A percentile compares a stretch with the other conserved stretches of the same genome.
These are phyloP conservation scores for Exophiala viscosa DNA, from an alignment of 2,329 filamentous ascomycete species.

Conservation along the genomic window DNA sequence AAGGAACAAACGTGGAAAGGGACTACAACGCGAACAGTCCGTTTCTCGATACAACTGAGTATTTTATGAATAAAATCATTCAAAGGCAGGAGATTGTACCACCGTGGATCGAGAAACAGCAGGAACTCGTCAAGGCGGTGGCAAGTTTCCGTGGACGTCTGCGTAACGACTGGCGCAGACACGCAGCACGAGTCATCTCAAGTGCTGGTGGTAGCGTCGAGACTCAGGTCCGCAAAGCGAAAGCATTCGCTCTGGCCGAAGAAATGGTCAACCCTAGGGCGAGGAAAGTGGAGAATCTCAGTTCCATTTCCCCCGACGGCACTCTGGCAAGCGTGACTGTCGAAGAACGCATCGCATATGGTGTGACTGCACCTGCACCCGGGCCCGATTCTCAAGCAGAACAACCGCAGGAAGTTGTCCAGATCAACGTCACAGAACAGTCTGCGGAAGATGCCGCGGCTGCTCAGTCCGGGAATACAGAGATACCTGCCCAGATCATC, in stretches of 20 bases:
- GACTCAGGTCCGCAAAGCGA: slow-evolving; percentile 67
- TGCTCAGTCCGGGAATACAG: too few species aligned
- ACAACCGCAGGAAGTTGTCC: slow-evolving; percentile 11
- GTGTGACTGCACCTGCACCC: not conserved
- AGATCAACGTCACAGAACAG: slow-evolving; percentile 31
- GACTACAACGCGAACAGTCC: slow-evolving; percentile 80
- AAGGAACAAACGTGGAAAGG: slow-evolving; percentile 64
- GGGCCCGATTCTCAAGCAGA: not conserved
- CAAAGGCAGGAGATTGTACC: slow-evolving; percentile 92
- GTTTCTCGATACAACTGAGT: slow-evolving; percentile 93
- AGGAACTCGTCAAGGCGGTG: slow-evolving; percentile 71
- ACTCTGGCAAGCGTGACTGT: slow-evolving; percentile 41
- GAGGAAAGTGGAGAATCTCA: slow-evolving; percentile 44
- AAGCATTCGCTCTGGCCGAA: slow-evolving; percentile 73
- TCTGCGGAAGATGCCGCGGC: slow-evolving; percentile 1
- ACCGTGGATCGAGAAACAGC: slow-evolving; percentile 98
- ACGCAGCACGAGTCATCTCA: slow-evolving; percentile 74
- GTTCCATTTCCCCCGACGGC: slow-evolving; percentile 42
- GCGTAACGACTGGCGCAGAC: slow-evolving; percentile 76
- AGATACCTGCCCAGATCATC: too few species aligned
- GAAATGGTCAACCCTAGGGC: slow-evolving; percentile 35
- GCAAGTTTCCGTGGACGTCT: slow-evolving; percentile 69
- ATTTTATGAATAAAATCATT: slow-evolving; percentile 98
- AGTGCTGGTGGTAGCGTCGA: slow-evolving; percentile 71
- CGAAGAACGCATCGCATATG: slow-evolving; percentile 32